These are phyloP conservation scores for Beta macrorhiza DNA, from an alignment of 179 eudicot genomes.

Conservation along the genomic window DNA sequence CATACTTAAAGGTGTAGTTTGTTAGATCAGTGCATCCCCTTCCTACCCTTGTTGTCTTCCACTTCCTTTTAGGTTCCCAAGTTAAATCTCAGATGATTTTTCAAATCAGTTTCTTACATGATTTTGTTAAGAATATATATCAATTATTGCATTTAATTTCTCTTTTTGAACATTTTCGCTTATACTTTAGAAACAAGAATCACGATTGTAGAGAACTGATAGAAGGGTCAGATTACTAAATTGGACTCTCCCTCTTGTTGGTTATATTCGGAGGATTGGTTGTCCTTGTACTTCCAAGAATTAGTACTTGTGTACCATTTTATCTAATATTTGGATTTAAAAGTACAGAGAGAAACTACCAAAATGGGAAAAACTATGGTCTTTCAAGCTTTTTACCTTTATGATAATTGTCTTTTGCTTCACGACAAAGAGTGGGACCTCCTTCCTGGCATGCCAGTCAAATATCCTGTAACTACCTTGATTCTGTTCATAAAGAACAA, in stretches of 20 bases:
- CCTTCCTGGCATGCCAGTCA: not conserved
- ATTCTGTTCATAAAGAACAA: not conserved
- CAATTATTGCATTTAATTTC: too few species aligned
- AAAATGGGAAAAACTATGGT: not conserved
- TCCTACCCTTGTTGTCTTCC: not conserved
- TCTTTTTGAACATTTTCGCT: too few species aligned
- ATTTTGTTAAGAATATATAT: too few species aligned
- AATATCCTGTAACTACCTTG: not conserved
- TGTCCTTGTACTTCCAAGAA: too few species aligned
- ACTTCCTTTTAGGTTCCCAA: too few species aligned
- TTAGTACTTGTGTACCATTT: not conserved
- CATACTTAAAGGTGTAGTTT: not conserved
- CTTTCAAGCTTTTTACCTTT: not conserved
- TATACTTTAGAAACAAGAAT: not conserved
- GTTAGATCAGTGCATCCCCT: not conserved
- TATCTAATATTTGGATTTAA: not conserved
- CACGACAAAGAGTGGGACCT: too few species aligned
- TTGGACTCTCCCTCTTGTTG: not conserved
- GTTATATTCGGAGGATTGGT: too few species aligned
- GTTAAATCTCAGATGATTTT: too few species aligned
- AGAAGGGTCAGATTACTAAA: not conserved
- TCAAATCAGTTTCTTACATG: too few species aligned
- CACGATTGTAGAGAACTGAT: not conserved
- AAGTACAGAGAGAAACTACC: not conserved
- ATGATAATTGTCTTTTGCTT: not conserved